Evolutionary conservation across 345 rosid genomes (phyloP), one percentile per base, ranked within the genome.

Genomic region (Abelmoschus esculentus): DNA sequence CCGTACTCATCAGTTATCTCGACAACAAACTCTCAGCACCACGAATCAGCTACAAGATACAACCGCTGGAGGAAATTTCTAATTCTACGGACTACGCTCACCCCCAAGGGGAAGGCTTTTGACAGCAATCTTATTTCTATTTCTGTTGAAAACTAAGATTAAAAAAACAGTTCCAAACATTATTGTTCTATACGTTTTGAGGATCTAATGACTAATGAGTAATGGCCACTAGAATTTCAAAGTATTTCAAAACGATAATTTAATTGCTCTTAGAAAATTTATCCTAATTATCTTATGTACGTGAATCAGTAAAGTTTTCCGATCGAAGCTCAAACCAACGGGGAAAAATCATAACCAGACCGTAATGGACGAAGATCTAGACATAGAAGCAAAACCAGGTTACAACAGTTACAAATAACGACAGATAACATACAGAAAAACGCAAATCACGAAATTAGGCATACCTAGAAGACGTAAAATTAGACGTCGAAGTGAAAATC

Each of bases 401-500:
- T 47, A 18, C 26, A 29, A 26, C 3, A 54, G 56, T 4, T n/a
- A 11, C 26, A 1, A 34, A 68, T 32, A 17, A 2, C 4, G 60
- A 46, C 7, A 2, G 17, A 28, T 34, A 44, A 38, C 26, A 66
- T 15, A 32, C 14, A n/a, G 13, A 5, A 31, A 66, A 47, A 47
- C n/a, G 36, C 9, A 17, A 67, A 52, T 58, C 19, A 68, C 12
- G 73, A 29, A 34, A 64, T 42, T 64, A 3, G 34, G 18, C 13
- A 42, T 78, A 93, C 96, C 98, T 93, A 6, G 97, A 88, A 13
- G 89, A 83, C 11, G 86, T 64, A 67, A 89, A 57, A 78, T 80
- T 86, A 14, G 97, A 86, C 15, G 93, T 83, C 73, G 99, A 91
- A 47, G 92, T 88, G 83, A 95, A 95, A 82, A 95, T 84, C n/a